These are phyloP conservation scores for Boletus semigastroideus DNA, from an alignment of 1,284 basidiomycete genomes.

Conservation along the genomic window DNA sequence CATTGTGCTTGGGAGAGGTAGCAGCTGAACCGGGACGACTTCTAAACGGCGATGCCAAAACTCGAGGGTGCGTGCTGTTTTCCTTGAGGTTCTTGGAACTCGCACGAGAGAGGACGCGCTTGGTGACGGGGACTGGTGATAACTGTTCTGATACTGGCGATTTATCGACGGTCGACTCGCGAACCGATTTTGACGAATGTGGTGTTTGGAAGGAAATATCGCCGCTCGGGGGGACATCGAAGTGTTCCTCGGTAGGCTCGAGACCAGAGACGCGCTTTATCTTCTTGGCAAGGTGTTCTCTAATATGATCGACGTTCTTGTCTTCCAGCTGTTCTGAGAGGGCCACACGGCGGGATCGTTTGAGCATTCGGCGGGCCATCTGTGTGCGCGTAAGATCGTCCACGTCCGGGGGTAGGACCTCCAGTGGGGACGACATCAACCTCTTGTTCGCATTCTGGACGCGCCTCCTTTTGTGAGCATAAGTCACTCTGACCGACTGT, in stretches of 20 bases:
- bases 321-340: conserved; percentile 21
- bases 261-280: conserved; percentile 11
- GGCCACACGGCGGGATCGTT: conserved; percentile 42
- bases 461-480: conserved; percentile 30
- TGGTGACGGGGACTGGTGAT: conserved; percentile 44
- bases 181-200: conserved; percentile 11
- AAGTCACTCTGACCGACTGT: conserved; percentile 29
- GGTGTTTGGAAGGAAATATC: conserved; percentile 23
- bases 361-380: conserved; percentile 50
- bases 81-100: conserved; percentile 49
- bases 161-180: conserved; percentile 4
- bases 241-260: background rate
- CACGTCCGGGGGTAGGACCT: conserved; percentile 32
- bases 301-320: conserved; percentile 15
- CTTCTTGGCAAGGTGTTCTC: conserved; percentile 25
- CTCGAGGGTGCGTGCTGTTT: conserved; percentile 30
- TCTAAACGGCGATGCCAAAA: conserved; percentile 35
- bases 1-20: conserved; percentile 38
- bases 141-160: conserved; percentile 30
- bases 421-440: conserved; percentile 40
- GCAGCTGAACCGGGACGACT: conserved; percentile 44
- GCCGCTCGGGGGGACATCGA: background rate
- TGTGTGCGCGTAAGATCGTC: conserved; percentile 40
- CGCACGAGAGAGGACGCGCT: conserved; percentile 44
- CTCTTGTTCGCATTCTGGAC: conserved; percentile 5